These are phyloP conservation scores for Phytophthora litchii DNA, from an alignment of 352 stramenopile species.

Conservation along the genomic window DNA sequence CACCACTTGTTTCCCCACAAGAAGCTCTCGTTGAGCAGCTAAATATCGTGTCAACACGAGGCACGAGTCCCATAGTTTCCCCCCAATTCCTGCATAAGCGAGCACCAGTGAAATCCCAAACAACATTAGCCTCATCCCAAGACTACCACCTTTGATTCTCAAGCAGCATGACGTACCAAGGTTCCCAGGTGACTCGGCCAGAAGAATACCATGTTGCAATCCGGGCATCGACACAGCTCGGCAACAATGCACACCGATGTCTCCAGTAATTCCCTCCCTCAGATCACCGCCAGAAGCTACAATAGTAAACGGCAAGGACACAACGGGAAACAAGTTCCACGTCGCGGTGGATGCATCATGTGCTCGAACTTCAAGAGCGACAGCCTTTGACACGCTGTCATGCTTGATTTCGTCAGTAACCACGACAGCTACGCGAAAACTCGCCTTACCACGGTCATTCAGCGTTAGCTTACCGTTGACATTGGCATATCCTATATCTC, in stretches of 20 bases:
- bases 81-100: constrained; percentile 59
- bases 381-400: constrained; percentile 3
- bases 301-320: constrained; percentile 63
- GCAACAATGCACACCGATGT: constrained; percentile 77
- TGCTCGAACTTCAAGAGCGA: constrained; percentile 48
- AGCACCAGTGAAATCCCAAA: constrained; percentile 1
- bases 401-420: background rate
- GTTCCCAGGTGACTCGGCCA: constrained; percentile 77
- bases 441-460: constrained; percentile 67
- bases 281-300: constrained; percentile 17
- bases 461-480: constrained; percentile 46
- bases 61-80: constrained; percentile 87
- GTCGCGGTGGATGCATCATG: constrained; percentile 35
- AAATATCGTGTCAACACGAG: constrained; percentile 77
- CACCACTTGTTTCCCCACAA: constrained; percentile 55
- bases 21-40: constrained; percentile 39
- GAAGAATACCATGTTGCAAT: constrained; percentile 58
- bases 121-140: constrained; percentile 12
- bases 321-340: constrained; percentile 71
- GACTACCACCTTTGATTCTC: constrained; percentile 1
- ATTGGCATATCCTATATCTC: constrained; percentile 11
- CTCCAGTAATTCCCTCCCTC: constrained; percentile 26
- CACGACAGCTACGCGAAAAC: constrained; percentile 52
- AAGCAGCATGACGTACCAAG: constrained; percentile 43
- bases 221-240: constrained; percentile 58